Percentiles rank a stretch among this genome's conserved stretches.
Conservation (phyloP, 495 filamentous ascomycete genomes). For the Aspergillus leporis region DNA sequence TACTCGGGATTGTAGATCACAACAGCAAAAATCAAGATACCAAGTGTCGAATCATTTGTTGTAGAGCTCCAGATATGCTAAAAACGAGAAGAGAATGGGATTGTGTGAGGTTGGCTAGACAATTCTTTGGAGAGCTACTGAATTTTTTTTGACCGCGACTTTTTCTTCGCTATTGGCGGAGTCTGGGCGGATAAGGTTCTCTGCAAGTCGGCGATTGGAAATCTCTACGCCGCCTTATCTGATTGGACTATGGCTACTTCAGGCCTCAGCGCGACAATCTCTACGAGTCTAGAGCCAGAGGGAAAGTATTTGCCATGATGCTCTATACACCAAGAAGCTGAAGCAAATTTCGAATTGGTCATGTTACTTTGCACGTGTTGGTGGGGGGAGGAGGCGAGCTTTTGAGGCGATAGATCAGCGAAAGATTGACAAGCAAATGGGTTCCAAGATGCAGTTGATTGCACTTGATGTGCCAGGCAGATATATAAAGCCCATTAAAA, state of each 20-base stretch:
- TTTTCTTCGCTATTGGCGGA: neutral
- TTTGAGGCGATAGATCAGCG: neutral
- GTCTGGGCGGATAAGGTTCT: neutral
- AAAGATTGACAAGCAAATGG: too few relatives aligned
- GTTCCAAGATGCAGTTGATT: neutral
- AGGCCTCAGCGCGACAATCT: neutral
- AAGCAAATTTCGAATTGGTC: neutral
- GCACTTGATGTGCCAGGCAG: neutral
- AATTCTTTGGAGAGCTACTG: neutral
- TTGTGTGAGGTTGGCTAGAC: neutral
- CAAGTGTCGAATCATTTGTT: neutral
- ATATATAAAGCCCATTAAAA: neutral
- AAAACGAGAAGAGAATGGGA: neutral
- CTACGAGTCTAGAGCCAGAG: neutral
- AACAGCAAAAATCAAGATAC: neutral
- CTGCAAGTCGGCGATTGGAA: neutral
- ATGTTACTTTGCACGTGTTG: neutral
- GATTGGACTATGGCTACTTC: neutral
- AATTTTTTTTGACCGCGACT: neutral
- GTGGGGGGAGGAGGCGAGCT: neutral
- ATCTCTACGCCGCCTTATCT: slow-evolving; percentile 1
- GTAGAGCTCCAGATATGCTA: neutral
- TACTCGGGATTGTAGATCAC: neutral
- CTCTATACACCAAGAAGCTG: too few relatives aligned
- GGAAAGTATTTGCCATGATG: neutral